Evolutionary conservation across 768 basidiomycete genomes (phyloP), one percentile per base, ranked within the genome.

Genomic region (Leccinum subtestaceum): DNA sequence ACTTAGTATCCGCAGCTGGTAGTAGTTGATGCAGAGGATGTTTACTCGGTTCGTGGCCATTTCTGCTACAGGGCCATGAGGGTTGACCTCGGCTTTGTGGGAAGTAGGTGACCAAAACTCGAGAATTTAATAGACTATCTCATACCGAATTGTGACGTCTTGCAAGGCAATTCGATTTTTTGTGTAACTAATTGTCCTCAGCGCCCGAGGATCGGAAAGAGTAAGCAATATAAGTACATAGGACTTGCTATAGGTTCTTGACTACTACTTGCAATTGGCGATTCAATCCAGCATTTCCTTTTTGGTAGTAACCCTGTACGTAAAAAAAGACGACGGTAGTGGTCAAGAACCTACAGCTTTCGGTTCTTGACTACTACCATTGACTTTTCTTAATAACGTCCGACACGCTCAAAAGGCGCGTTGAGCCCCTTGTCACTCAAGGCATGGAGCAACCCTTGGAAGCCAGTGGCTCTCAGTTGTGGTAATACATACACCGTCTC

Each of bases 21-120:
- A 48, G 55, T 53, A 49, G 43, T 21, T 50, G 52, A 45, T 19
- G 12, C 32, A 32, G 32, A 12, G 5, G 45, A 45, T 49, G 4
- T 45, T 55, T 34, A 13, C 56, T 53, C 54, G 62, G 45, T 56
- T 66, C 19, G 36, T 68, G 58, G 59, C 23, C 59, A 55, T 53
- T 51, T 46, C 57, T 57, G 55, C 57, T 40, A 13, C 56, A 54
- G 55, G 49, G 59, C 66, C n/a, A 45, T 0, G 19, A 1, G 15
- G 48, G 40, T 34, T 32, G 15, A 38, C 21, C 21, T 27, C 5
- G 21, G 66, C 58, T 53, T 34, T 52, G 56, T 48, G 31, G 65
- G 62, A 59, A 29, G 63, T 6, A 29, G 50, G 38, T 64, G 56
- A 29, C 47, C 66, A 49, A 27, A 12, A 65, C 53, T 40, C 53